Evolutionary conservation across 305 asterid genomes (phyloP), one percentile per base, ranked within the genome.

Genomic region (Fraxinus nigra): DNA sequence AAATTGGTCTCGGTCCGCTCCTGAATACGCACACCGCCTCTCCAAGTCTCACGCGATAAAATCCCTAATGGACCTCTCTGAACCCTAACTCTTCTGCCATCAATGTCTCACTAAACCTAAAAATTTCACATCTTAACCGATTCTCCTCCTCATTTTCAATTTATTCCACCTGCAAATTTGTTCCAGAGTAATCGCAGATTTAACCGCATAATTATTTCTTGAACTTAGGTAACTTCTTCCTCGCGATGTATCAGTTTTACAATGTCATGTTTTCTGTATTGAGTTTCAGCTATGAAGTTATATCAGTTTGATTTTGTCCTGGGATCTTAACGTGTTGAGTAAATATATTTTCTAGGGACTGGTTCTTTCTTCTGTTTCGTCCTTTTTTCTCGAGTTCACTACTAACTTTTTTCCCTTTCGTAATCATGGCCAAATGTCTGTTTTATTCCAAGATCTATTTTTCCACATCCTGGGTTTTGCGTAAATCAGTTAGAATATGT

Each of bases 181-280:
- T 63, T 56, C 1, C 18, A 28, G 0, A 56, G 46, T 38, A 72
- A 26, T 83, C 79, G 82, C 77, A 80, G 87, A 78, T 78, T 85
- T 82, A 20, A 4, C 14, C 6, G 33, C 32, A 0, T 22, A 3
- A 61, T 7, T 7, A 22, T 61, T 61, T 61, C 72, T 61, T 2
- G 28, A 61, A 24, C 33, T 20, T 4, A 26, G 72, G 72, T 63
- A 63, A 63, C 61, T 63, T 63, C 33, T 63, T 63, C 72, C n/a
- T 63, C 34, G 72, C 0, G 72, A 26, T 63, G n/a, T 24, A 63
- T 63, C 13, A 9, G 72, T 63, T 63, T 63, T 51, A 13, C 22
- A 16, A 51, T 16, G 20, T 54, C 26, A 63, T 63, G 72, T 4
- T 63, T 61, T 63, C 34, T 63, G 72, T 22, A 63, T 63, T 63